Conservation (phyloP, 2,329 filamentous ascomycete species). For the Alternaria rosae region DNA sequence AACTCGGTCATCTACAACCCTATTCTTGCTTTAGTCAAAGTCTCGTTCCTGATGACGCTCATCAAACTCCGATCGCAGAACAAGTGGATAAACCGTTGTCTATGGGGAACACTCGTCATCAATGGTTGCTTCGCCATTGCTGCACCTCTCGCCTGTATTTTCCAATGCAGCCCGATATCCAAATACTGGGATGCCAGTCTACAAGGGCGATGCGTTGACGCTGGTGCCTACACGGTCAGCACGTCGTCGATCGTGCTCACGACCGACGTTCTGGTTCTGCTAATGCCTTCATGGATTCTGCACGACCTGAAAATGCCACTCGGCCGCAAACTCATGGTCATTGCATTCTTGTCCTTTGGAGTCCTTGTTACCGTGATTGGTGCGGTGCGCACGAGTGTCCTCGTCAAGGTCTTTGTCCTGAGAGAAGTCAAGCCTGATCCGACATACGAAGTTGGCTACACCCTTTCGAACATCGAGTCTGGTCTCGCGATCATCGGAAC, state of each 20-base stretch:
- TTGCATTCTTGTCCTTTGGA: conserved; percentile 25
- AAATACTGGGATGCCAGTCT: conserved; percentile 37
- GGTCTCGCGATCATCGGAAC: conserved; percentile 26
- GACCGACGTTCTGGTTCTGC: conserved; percentile 26
- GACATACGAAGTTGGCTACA: conserved; percentile 17
- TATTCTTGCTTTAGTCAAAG: conserved; percentile 28
- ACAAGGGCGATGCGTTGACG: conserved; percentile 19
- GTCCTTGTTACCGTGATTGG: conserved; percentile 26
- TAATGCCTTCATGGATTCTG: conserved; percentile 32
- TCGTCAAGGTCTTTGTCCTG: conserved; percentile 17
- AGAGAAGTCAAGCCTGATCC: conserved; percentile 11
- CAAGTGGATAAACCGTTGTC: conserved; percentile 18
- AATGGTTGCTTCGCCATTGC: conserved; percentile 25
- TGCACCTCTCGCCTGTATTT: conserved; percentile 25
- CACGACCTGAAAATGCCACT: conserved; percentile 28
- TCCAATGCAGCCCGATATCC: conserved; percentile 39
- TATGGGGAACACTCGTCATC: conserved; percentile 21
- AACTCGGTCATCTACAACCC: conserved; percentile 29
- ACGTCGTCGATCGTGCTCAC: conserved; percentile 23
- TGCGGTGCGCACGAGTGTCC: conserved; percentile 17
- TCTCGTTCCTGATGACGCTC: conserved; percentile 26
- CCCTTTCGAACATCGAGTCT: conserved; percentile 28
- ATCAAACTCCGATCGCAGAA: conserved; percentile 28
- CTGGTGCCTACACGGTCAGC: conserved; percentile 17
- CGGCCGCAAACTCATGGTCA: conserved; percentile 22